A percentile compares a stretch with the other conserved stretches of the same genome.
Evolutionary conservation across 2,329 filamentous ascomycete genomes (phyloP).

Genomic region (Colletotrichum tabaci): DNA sequence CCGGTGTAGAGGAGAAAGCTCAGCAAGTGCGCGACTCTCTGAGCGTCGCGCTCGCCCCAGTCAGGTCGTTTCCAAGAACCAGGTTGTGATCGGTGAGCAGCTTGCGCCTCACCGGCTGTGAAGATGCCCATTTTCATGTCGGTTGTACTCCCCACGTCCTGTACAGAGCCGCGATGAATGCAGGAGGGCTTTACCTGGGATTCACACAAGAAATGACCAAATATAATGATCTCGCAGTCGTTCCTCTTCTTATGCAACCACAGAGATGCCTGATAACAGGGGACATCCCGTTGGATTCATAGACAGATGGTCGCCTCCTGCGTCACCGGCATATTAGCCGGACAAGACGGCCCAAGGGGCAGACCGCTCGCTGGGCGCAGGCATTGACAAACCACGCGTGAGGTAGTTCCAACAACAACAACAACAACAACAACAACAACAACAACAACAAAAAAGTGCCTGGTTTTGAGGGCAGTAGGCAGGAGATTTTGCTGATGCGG

Average conservation of each 20-base stretch:
- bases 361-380: not conserved
- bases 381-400: not conserved
- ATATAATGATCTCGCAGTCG: not conserved
- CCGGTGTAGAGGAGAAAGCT: constrained; percentile 66
- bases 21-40: constrained; percentile 59
- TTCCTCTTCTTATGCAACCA: not conserved
- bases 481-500: not conserved
- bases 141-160: fast-evolving
- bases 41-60: constrained; percentile 51
- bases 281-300: not conserved
- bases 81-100: constrained; percentile 50
- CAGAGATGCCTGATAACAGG: not conserved
- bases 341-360: not conserved
- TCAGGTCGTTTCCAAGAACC: constrained; percentile 48
- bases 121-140: not conserved
- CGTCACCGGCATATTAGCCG: not conserved
- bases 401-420: not conserved
- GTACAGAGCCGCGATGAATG: not conserved
- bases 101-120: constrained; percentile 14
- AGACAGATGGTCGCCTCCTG: not conserved
- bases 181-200: not conserved
- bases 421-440: too few species aligned
- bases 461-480: not conserved
- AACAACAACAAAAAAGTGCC: too few species aligned
- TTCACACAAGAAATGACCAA: not conserved